phyloP scores from a whole-genome alignment of 2,329 filamentous ascomycete genomes.

The Leptographium galeiforme region DNA sequence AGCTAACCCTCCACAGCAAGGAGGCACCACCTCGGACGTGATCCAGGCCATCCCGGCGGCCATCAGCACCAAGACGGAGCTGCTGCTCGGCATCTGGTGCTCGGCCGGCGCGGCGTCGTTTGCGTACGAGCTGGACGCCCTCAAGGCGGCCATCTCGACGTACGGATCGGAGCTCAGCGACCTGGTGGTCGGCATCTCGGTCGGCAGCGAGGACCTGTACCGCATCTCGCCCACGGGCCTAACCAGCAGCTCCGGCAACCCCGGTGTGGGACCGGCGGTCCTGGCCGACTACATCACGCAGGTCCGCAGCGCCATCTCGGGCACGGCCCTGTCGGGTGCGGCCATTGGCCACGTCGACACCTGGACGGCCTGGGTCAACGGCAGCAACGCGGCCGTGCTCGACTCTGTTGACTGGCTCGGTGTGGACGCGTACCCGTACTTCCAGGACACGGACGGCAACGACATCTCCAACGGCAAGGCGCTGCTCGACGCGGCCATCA shows the following conservation, averaged over 20 bases:
- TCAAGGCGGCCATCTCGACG: slow-evolving; percentile 52
- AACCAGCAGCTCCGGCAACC: slow-evolving; percentile 39
- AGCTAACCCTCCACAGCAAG: slow-evolving; percentile 30
- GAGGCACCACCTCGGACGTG: slow-evolving; percentile 46
- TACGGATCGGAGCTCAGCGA: slow-evolving; percentile 54
- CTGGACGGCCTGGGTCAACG: slow-evolving; percentile 68
- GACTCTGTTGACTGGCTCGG: slow-evolving; percentile 65
- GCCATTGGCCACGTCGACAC: slow-evolving; percentile 78
- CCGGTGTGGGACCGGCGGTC: slow-evolving; percentile 47
- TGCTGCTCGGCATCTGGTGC: slow-evolving; percentile 76
- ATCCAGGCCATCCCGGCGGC: slow-evolving; percentile 71
- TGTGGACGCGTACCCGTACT: slow-evolving; percentile 78
- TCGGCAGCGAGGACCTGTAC: slow-evolving; percentile 81
- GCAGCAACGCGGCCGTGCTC: slow-evolving; percentile 56
- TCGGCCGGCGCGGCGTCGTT: slow-evolving; percentile 52
- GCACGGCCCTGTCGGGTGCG: slow-evolving; percentile 42
- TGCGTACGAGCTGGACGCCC: slow-evolving; percentile 59
- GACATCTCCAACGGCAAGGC: slow-evolving; percentile 46
- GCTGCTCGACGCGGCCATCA: slow-evolving; percentile 56
- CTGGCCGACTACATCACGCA: slow-evolving; percentile 59
- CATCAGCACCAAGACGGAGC: slow-evolving; percentile 62
- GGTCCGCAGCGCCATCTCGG: slow-evolving; percentile 48
- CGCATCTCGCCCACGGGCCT: slow-evolving; percentile 60
- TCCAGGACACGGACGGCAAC: slow-evolving; percentile 56
- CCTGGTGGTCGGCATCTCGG: slow-evolving; percentile 67